A percentile compares a stretch with the other conserved stretches of the same genome.
Evolutionary conservation across 192 early-diverging fungal genomes (phyloP).

Genomic region (Coemansia sp.): DNA sequence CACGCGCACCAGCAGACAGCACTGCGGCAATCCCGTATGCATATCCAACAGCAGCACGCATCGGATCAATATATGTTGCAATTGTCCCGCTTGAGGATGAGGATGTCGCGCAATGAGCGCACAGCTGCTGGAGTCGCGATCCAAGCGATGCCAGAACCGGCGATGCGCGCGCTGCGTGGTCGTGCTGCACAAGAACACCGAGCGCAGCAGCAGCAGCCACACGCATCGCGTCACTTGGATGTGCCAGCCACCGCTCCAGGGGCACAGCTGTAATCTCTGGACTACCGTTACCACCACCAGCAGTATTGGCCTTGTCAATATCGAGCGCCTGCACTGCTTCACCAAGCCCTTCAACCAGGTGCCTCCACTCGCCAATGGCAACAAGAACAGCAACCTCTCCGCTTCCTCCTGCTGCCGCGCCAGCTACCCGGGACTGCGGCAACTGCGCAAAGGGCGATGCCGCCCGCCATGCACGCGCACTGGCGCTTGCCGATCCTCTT

Average conservation of each 20-base stretch:
- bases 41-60: constrained; percentile 62
- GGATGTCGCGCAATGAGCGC: constrained; percentile 33
- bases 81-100: constrained; percentile 42
- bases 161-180: constrained; percentile 58
- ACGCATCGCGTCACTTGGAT: constrained; percentile 72
- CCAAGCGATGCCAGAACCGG: constrained; percentile 66
- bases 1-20: constrained; percentile 25
- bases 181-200: constrained; percentile 55
- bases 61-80: constrained; percentile 45
- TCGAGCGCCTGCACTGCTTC: constrained; percentile 8
- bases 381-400: constrained; percentile 49
- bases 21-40: constrained; percentile 67
- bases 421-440: constrained; percentile 21
- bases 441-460: constrained; percentile 67
- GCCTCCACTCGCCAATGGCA: constrained; percentile 71
- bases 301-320: not conserved
- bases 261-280: constrained; percentile 52
- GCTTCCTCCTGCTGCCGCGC: constrained; percentile 15
- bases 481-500: not conserved
- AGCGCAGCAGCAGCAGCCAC: constrained; percentile 71
- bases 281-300: not conserved
- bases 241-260: constrained; percentile 66
- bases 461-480: constrained; percentile 34
- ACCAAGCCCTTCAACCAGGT: constrained; percentile 75
- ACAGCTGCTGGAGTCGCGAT: constrained; percentile 70